phyloP scores from a whole-genome alignment of 2,329 filamentous ascomycete genomes.

The Pestalotiopsis sp. region DNA sequence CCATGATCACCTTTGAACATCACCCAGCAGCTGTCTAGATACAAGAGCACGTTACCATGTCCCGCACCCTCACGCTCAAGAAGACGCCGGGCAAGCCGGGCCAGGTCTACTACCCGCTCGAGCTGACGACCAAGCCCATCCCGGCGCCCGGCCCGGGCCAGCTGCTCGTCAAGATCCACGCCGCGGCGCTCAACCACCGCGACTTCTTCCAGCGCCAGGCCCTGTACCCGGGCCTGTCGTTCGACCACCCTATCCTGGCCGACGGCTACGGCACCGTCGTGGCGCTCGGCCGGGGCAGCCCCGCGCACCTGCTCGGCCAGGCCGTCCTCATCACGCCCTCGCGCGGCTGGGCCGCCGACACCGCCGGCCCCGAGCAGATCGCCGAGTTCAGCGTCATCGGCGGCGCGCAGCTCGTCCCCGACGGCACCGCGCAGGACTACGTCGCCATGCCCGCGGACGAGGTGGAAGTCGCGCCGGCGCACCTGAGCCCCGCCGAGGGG shows the following conservation, averaged over 20 bases:
- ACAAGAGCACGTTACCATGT: slow-evolving; percentile 40
- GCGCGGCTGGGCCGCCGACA: slow-evolving; percentile 73
- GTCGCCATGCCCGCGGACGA: slow-evolving; percentile 71
- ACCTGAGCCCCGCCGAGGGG: slow-evolving; percentile 73
- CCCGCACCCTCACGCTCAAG: slow-evolving; percentile 63
- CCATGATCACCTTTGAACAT: neutral
- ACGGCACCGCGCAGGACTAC: slow-evolving; percentile 76
- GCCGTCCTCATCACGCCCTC: slow-evolving; percentile 79
- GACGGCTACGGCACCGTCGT: slow-evolving; percentile 81
- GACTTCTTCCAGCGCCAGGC: slow-evolving; percentile 94
- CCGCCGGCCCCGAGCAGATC: slow-evolving; percentile 71
- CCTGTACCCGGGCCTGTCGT: slow-evolving; percentile 84
- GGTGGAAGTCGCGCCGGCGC: slow-evolving; percentile 74
- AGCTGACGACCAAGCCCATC: slow-evolving; percentile 62
- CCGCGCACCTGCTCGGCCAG: slow-evolving; percentile 56
- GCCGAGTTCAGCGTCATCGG: slow-evolving; percentile 67
- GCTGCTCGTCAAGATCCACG: slow-evolving; percentile 74
- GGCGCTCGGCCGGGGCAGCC: slow-evolving; percentile 59
- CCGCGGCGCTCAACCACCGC: slow-evolving; percentile 89
- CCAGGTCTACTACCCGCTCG: slow-evolving; percentile 81
- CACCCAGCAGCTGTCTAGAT: neutral
- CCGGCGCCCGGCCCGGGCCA: slow-evolving; percentile 68
- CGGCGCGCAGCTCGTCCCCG: slow-evolving; percentile 63
- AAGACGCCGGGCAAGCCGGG: slow-evolving; percentile 82
- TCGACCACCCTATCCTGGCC: slow-evolving; percentile 76